A percentile compares a stretch with the other conserved stretches of the same genome.
These are phyloP conservation scores for Tardiomyces blankii DNA, from an alignment of 1,139 yeast genomes.

Conservation along the genomic window DNA sequence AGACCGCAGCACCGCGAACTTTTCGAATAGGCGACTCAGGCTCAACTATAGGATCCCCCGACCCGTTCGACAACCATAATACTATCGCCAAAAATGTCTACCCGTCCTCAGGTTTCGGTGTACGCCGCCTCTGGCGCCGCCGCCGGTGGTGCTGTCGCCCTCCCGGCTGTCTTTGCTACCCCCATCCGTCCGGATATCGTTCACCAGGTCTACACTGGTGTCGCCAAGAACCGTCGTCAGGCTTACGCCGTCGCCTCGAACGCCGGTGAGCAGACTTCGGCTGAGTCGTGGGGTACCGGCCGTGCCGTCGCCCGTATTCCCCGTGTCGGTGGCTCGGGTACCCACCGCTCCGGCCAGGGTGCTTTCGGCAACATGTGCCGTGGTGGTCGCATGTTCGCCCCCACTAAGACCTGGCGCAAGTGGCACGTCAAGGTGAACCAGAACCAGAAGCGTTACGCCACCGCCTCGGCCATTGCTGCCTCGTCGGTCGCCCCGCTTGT, in stretches of 20 bases:
- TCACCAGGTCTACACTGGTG: constrained; percentile 96
- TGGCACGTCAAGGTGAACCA: constrained; percentile 99
- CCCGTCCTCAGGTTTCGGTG: constrained; percentile 96
- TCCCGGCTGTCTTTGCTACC: constrained; percentile 98
- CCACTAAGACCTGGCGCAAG: constrained; percentile 99
- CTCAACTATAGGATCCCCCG: no score
- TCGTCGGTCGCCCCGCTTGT: constrained; percentile 97
- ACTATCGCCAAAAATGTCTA: constrained; percentile 39
- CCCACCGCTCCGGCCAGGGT: constrained; percentile 99
- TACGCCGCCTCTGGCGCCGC: constrained; percentile 82
- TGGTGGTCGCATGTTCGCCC: constrained; percentile 99
- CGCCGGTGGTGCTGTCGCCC: constrained; percentile 73
- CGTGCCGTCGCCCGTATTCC: constrained; percentile 99
- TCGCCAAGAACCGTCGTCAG: constrained; percentile 99
- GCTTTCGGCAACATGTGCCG: constrained; percentile 99
- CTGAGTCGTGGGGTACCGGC: constrained; percentile 99
- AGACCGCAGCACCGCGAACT: no score
- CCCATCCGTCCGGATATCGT: constrained; percentile 99
- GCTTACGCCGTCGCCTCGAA: constrained; percentile 98
- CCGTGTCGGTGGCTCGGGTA: constrained; percentile 99
- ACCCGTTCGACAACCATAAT: no score
- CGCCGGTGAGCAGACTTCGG: constrained; percentile 99
- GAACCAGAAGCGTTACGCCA: constrained; percentile 99
- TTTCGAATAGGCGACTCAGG: no score
- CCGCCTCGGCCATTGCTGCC: constrained; percentile 99